Evolutionary conservation across 2,329 filamentous ascomycete species (phyloP).

Genomic region (Pestalotiopsis sp.): DNA sequence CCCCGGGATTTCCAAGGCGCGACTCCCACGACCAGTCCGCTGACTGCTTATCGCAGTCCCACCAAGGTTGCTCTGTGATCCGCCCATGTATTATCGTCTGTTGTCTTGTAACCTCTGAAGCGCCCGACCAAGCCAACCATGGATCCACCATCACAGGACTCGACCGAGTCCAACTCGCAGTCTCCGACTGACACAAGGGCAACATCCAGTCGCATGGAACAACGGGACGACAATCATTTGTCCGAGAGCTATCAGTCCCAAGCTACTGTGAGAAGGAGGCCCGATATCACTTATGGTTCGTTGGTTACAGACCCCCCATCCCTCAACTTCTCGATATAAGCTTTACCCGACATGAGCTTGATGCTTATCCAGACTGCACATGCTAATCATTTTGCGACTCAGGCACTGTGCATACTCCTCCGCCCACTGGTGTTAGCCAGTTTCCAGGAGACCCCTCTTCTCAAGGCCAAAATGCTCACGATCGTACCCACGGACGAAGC

Average conservation of each 20-base stretch:
- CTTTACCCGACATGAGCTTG: not conserved
- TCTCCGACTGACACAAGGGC: conserved; percentile 56
- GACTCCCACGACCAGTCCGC: not conserved
- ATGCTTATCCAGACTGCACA: not conserved
- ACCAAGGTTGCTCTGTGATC: not conserved
- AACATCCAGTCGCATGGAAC: conserved; percentile 37
- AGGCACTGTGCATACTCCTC: conserved; percentile 33
- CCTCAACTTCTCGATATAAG: not conserved
- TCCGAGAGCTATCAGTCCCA: conserved; percentile 61
- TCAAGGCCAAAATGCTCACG: conserved; percentile 27
- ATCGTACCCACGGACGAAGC: conserved; percentile 40
- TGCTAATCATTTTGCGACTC: not conserved
- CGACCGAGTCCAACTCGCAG: conserved; percentile 37
- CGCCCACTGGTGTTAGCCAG: conserved; percentile 26
- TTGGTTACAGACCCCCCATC: conserved; percentile 17
- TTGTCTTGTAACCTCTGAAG: not conserved
- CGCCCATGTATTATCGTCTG: not conserved
- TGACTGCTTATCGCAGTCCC: not conserved
- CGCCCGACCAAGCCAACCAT: conserved; percentile 33
- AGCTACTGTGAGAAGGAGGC: conserved; percentile 61
- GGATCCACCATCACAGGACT: conserved; percentile 46
- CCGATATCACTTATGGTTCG: conserved; percentile 61
- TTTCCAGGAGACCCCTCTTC: conserved; percentile 38
- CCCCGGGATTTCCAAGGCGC: not conserved
- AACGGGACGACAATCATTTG: conserved; percentile 43